Base-by-base conservation (phyloP, 805 yeast species). In the Suhomyces pyralidae region DNA sequence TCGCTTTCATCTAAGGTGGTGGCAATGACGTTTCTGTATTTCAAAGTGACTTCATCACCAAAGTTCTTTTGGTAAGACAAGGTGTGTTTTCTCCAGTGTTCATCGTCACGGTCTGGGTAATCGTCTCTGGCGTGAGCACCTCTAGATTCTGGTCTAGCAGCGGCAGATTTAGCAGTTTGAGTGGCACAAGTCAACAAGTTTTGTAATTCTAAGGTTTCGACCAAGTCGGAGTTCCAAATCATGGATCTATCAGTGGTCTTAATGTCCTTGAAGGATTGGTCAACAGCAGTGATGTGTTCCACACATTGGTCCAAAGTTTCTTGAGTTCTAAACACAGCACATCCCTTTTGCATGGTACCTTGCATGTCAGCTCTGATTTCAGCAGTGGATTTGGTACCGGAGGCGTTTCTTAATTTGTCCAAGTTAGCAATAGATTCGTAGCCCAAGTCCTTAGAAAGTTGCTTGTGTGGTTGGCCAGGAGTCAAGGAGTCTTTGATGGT, bases 121-220 rank as follows among this genome's bases (percentile, higher is more conserved):
- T 93, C 99, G 76, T 93, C 99, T 81, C 98, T 88, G 54, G 99
- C 97, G 69, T 93, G 99, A 48, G 99, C 98, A 79, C 99, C 99
- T 81, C 99, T 90, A 38, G 97, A 91, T 79, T 93, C 99, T 67
- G 81, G 86, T 81, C 99, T 90, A 52, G 90, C 96, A 57, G 94
- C 91, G 49, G 99, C 99, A 57, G 96, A 83, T 60, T 77, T 78
- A 32, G 98, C 98, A 50, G 97, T 92, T 81, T 94, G 99, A 58
- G 86, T 84, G 56, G 98, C 98, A 81, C 97, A 90, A 49, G 98
- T 92, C 71, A 93, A 81, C 81, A 93, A 82, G 85, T 93, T 93
- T 76, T 92, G 97, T 70, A 93, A 81, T 76, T 93, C 99, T 64
- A 94, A 80, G 51, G 98, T 89, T 80, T 93, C 99, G 50, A 92